These are phyloP conservation scores for Trametes elegans DNA, from an alignment of 768 basidiomycete species.

Conservation along the genomic window DNA sequence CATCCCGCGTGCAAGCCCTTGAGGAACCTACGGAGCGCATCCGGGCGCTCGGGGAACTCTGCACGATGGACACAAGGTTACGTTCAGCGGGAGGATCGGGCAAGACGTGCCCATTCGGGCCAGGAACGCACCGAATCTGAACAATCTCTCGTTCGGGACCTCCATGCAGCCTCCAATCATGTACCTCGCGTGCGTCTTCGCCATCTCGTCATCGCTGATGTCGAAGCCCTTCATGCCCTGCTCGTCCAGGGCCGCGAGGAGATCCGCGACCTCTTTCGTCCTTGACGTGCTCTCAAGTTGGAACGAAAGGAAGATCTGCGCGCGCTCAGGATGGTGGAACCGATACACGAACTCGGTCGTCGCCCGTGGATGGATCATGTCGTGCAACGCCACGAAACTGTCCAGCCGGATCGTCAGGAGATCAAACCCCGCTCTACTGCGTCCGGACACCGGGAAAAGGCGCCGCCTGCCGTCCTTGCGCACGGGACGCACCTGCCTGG, in stretches of 20 bases:
- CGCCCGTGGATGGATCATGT: conserved; percentile 83
- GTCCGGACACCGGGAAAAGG: not conserved
- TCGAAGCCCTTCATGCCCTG: conserved; percentile 83
- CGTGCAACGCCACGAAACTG: conserved; percentile 88
- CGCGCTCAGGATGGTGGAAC: conserved; percentile 68
- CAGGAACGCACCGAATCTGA: conserved; percentile 79
- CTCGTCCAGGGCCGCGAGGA: conserved; percentile 61
- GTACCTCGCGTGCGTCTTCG: conserved; percentile 92
- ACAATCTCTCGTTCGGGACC: conserved; percentile 83
- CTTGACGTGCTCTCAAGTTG: conserved; percentile 63
- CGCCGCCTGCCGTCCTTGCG: not conserved
- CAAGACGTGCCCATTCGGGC: not conserved
- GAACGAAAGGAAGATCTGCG: conserved; percentile 91
- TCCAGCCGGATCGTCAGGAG: not conserved
- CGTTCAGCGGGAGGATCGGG: not conserved
- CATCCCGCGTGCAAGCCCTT: conserved; percentile 77
- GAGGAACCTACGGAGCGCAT: conserved; percentile 88
- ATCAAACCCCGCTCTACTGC: not conserved
- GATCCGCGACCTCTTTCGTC: conserved; percentile 56
- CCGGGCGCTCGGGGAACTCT: conserved; percentile 97
- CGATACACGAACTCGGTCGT: conserved; percentile 97
- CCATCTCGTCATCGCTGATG: conserved; percentile 92
- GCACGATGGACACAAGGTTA: not conserved
- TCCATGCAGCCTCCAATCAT: conserved; percentile 85
- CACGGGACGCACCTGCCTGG: conserved; percentile 71